Base-by-base conservation (phyloP, 2,329 filamentous ascomycete genomes). In the Chrysosporium keratinophilum region DNA sequence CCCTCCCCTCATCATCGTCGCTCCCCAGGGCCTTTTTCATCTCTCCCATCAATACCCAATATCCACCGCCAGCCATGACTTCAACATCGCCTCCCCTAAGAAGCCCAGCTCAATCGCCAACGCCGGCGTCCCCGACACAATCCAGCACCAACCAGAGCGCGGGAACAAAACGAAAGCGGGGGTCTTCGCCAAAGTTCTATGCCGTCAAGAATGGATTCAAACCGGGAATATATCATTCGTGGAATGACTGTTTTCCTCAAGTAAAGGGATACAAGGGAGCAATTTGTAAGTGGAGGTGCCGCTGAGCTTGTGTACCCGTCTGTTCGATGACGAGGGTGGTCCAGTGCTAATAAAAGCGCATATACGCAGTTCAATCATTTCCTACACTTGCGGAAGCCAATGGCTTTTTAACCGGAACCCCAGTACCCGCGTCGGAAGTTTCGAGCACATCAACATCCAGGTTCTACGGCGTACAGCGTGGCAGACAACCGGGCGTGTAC, bases 291-390 rank as follows among this genome's bases (percentile, higher is more conserved):
- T 79, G 3, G 3, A 28, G n/a, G n/a, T n/a, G n/a, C n/a, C n/a
- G n/a, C n/a, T n/a, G n/a, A n/a, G n/a, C n/a, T n/a, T n/a, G n/a
- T n/a, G n/a, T n/a, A n/a, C n/a, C n/a, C n/a, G n/a, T n/a, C n/a
- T n/a, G n/a, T n/a, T n/a, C n/a, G n/a, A n/a, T n/a, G n/a, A n/a
- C n/a, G n/a, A n/a, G 23, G 23, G 7, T 28, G 23, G 23, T 28
- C 23, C 23, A 31, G 23, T 37, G 28, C 47, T 47, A 42, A 54
- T 11, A 15, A 9, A 3, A 19, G 34, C n/a, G n/a, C 47, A 19
- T 14, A n/a, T 51, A 17, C 40, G 23, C 57, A 93, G 88, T 86
- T 74, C 91, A 93, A 72, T 88, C 85, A 1, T 96, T 95, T 65
- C 71, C 76, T 9, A 81, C 78, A 0, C 74, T 78, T 55, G 78